Conservation (phyloP, 306 rosid species). For the Geum urbanum region DNA sequence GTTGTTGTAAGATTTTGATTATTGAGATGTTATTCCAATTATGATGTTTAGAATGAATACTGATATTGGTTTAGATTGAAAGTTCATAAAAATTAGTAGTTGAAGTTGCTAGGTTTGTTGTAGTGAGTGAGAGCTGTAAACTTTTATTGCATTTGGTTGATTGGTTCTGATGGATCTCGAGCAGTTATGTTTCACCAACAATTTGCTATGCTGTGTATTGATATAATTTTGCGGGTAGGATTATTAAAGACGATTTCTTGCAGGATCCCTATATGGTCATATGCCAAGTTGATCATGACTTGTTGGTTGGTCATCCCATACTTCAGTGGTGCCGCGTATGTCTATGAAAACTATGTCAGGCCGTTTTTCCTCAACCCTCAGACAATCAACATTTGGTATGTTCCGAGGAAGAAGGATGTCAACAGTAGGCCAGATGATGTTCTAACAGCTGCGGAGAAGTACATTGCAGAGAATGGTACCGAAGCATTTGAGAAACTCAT, state of each 20-base stretch:
- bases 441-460: constrained; percentile 82
- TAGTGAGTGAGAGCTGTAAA: neutral
- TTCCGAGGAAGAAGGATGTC: constrained; percentile 72
- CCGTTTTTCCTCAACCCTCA: constrained; percentile 46
- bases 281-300: constrained; percentile 70
- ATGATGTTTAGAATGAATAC: neutral
- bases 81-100: neutral
- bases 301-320: constrained; percentile 95
- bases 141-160: neutral
- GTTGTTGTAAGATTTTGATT: neutral
- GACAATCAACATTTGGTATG: constrained; percentile 82
- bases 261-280: constrained; percentile 97
- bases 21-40: neutral
- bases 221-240: too few species aligned
- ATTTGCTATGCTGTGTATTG: too few species aligned
- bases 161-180: neutral
- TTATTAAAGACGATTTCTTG: too few species aligned
- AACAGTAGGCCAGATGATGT: constrained; percentile 58
- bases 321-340: constrained; percentile 89
- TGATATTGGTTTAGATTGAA: neutral
- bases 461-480: constrained; percentile 75
- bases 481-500: constrained; percentile 64
- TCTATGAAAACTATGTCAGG: neutral
- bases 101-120: neutral
- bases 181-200: constrained; percentile 11